Evolutionary conservation across 2,329 filamentous ascomycete genomes (phyloP), one percentile per base, ranked within the genome.

Genomic region (Paecilomyces variotii): DNA sequence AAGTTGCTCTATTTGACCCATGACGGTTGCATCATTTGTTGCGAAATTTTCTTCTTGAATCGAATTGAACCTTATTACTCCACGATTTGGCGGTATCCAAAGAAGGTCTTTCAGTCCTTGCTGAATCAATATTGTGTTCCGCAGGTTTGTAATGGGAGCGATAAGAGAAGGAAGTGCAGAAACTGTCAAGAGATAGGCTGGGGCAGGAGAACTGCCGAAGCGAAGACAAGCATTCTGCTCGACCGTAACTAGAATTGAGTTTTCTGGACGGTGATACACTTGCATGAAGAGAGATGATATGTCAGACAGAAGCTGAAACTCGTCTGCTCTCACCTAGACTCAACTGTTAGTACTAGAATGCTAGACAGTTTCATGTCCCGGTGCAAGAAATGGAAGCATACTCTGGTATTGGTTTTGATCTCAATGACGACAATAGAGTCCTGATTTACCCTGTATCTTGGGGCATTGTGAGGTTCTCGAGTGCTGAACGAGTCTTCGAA

Each of bases 71-170:
- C 86, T 85, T 58, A 96, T 75, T 34, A 91, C 80, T 1, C 91
- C 91, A 45, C 90, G 82, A 0, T 83, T 78, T 0, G 86, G 73
- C 0, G 79, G 67, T 2, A 96, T 89, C 1, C 84, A 82, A 0
- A 96, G 78, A 0, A 85, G 80, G 26, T 90, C 87, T 12, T 85
- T 80, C 72, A 96, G 82, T 70, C 89, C 87, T n/a, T 79, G 80
- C 69, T 94, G 89, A 2, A 95, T 82, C 19, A 95, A 75, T n/a
- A 82, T 80, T 0, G 90, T 85, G 71, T 93, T 94, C 62, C 90
- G 85, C 70, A 89, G 88, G 76, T 96, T 96, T 56, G 85, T 90
- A 2, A 85, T 82, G 0, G 89, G 84, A 61, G 87, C 86, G 59
- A 94, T 77, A 63, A 90, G 82, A 10, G 80, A 80, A 0, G 88